phyloP scores from a whole-genome alignment of 2,329 filamentous ascomycete species.

The Leptographium flavum region DNA sequence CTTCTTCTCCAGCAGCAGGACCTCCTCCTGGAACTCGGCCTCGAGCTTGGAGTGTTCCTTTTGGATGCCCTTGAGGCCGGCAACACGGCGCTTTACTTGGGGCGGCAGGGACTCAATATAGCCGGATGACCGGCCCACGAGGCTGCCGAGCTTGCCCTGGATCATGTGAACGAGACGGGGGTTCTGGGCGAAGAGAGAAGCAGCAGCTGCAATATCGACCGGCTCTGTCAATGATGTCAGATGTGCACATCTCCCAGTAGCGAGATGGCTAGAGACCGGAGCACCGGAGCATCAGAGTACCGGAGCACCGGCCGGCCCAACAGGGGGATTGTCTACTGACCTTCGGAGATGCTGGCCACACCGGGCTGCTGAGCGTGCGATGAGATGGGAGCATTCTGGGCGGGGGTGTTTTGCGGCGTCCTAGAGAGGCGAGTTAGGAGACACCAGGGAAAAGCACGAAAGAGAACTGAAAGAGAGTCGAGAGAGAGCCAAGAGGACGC shows the following conservation, averaged over 20 bases:
- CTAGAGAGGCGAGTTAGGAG: constrained; percentile 35
- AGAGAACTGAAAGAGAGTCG: too few relatives aligned
- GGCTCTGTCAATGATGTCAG: constrained; percentile 51
- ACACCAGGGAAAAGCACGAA: too few relatives aligned
- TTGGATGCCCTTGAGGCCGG: constrained; percentile 93
- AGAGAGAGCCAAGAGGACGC: too few relatives aligned
- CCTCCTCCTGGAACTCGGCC: constrained; percentile 96
- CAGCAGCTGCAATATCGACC: constrained; percentile 71
- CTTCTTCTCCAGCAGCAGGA: constrained; percentile 96
- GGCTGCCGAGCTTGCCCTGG: constrained; percentile 83
- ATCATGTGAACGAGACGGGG: constrained; percentile 94
- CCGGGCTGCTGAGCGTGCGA: constrained; percentile 93
- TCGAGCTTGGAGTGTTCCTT: constrained; percentile 98
- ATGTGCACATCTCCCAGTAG: neutral
- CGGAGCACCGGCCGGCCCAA: too few relatives aligned
- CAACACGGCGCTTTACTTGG: constrained; percentile 80
- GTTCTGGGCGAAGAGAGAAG: constrained; percentile 90
- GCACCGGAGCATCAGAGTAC: too few relatives aligned
- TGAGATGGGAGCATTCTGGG: constrained; percentile 89
- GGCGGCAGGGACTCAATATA: constrained; percentile 93
- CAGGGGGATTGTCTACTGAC: constrained; percentile 46
- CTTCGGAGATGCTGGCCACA: constrained; percentile 92
- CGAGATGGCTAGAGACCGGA: too few relatives aligned
- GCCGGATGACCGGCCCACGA: constrained; percentile 89
- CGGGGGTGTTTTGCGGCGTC: constrained; percentile 96